Evolutionary conservation across 352 stramenopile genomes (phyloP).

Genomic region (Globisporangium barbulae): DNA sequence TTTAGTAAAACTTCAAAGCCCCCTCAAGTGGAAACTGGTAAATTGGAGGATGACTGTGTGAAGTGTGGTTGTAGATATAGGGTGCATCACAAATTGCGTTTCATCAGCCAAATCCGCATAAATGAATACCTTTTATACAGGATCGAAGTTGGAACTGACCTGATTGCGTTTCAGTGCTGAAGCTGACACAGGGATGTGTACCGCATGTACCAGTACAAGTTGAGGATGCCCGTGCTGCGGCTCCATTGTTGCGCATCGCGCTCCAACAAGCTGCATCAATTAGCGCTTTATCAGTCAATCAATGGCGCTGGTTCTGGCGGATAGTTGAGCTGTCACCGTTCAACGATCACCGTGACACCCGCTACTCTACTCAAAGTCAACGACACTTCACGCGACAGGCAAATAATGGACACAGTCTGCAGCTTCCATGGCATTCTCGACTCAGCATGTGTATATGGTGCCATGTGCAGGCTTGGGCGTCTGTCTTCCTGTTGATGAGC

Average conservation of each 20-base stretch:
- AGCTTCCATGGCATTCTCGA: too few relatives aligned
- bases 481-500: too few relatives aligned
- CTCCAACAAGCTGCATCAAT: not conserved
- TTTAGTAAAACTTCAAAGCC: conserved; percentile 28
- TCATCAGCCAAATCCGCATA: not conserved
- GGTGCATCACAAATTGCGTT: not conserved
- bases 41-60: too few relatives aligned
- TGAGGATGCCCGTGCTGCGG: not conserved
- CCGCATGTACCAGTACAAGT: not conserved
- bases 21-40: not conserved
- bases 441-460: not conserved
- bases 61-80: not conserved
- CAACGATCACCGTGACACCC: not conserved
- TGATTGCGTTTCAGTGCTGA: too few relatives aligned
- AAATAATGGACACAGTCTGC: not conserved
- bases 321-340: not conserved
- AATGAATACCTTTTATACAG: not conserved
- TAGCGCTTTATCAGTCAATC: not conserved
- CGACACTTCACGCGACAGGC: not conserved
- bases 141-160: not conserved
- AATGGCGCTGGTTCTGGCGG: not conserved
- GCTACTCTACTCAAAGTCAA: not conserved
- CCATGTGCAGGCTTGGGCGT: too few relatives aligned
- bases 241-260: not conserved
- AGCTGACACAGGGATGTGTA: too few relatives aligned